Conservation (phyloP, 768 basidiomycete genomes). For the Kwoniella newhampshirensis region DNA sequence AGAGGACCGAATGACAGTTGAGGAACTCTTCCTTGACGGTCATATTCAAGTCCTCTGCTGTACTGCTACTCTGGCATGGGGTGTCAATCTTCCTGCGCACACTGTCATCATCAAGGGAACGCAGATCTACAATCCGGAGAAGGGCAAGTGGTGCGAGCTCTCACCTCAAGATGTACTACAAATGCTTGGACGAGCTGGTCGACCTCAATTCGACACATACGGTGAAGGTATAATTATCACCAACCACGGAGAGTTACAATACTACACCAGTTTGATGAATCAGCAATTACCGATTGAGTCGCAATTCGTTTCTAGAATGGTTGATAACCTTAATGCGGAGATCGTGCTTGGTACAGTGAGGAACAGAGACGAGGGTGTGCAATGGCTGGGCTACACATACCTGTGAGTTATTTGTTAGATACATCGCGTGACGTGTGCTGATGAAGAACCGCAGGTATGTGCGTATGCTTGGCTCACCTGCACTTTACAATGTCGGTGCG, state of each 20-base stretch:
- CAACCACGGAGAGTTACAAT: slow-evolving; percentile 93
- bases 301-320: slow-evolving; percentile 86
- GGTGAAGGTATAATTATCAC: slow-evolving; percentile 99
- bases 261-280: slow-evolving; percentile 90
- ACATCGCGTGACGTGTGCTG: not conserved
- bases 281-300: slow-evolving; percentile 97
- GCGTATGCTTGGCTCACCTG: slow-evolving; percentile 87
- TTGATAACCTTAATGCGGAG: slow-evolving; percentile 96
- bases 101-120: slow-evolving; percentile 99
- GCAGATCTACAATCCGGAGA: slow-evolving; percentile 98
- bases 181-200: slow-evolving; percentile 96
- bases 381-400: slow-evolving; percentile 95
- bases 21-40: slow-evolving; percentile 90
- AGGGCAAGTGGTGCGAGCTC: slow-evolving; percentile 94
- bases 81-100: slow-evolving; percentile 96
- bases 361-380: slow-evolving; percentile 94
- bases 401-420: slow-evolving; percentile 59
- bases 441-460: slow-evolving; percentile 67
- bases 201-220: slow-evolving; percentile 94
- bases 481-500: slow-evolving; percentile 78
- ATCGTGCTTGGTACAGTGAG: slow-evolving; percentile 91
- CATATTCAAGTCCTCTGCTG: slow-evolving; percentile 91
- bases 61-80: slow-evolving; percentile 98
- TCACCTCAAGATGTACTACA: slow-evolving; percentile 95
- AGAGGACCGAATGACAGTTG: slow-evolving; percentile 85